Percentiles rank a stretch among this genome's conserved stretches.
Conservation (phyloP, 2,329 filamentous ascomycete species). For the Cladosporium austrohemisphaericum region DNA sequence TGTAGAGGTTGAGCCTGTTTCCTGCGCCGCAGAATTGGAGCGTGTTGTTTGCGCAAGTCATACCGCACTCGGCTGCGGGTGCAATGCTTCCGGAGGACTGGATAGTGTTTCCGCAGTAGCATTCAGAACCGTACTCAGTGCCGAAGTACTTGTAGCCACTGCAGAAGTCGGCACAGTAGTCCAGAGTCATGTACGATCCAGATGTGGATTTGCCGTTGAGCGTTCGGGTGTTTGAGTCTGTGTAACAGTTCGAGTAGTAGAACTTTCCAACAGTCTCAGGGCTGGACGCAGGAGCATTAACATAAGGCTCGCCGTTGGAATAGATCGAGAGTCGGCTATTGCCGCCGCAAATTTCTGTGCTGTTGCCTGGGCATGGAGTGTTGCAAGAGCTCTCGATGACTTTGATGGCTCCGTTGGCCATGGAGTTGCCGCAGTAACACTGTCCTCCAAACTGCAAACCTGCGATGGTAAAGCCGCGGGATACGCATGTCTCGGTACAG, state of each 20-base stretch:
- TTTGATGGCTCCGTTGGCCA: slow-evolving; percentile 25
- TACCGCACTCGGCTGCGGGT: slow-evolving; percentile 25
- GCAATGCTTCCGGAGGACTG: slow-evolving; percentile 18
- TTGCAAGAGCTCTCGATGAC: slow-evolving; percentile 33
- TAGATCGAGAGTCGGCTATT: slow-evolving; percentile 32
- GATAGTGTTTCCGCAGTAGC: slow-evolving; percentile 32
- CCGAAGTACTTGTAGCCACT: slow-evolving; percentile 38
- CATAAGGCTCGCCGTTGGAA: slow-evolving; percentile 24
- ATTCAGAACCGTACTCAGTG: slow-evolving; percentile 37
- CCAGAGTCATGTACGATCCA: slow-evolving; percentile 37
- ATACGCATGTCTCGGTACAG: slow-evolving; percentile 31
- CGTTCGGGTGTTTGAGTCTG: slow-evolving; percentile 28
- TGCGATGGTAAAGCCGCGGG: slow-evolving; percentile 33
- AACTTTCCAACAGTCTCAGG: slow-evolving; percentile 28
- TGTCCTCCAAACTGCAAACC: slow-evolving; percentile 33
- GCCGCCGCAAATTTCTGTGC: slow-evolving; percentile 30
- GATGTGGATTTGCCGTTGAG: slow-evolving; percentile 26
- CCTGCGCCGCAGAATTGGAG: slow-evolving; percentile 30
- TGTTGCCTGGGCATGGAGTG: slow-evolving; percentile 31
- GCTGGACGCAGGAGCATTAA: slow-evolving; percentile 23
- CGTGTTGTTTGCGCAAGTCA: slow-evolving; percentile 26
- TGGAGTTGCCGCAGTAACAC: slow-evolving; percentile 34
- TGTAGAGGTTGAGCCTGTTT: slow-evolving; percentile 29
- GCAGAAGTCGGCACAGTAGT: slow-evolving; percentile 37
- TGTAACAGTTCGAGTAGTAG: slow-evolving; percentile 32